Percentiles rank a stretch among this genome's conserved stretches.
These are phyloP conservation scores for Dispira simplex DNA, from an alignment of 192 early-diverging fungal genomes.

Conservation along the genomic window DNA sequence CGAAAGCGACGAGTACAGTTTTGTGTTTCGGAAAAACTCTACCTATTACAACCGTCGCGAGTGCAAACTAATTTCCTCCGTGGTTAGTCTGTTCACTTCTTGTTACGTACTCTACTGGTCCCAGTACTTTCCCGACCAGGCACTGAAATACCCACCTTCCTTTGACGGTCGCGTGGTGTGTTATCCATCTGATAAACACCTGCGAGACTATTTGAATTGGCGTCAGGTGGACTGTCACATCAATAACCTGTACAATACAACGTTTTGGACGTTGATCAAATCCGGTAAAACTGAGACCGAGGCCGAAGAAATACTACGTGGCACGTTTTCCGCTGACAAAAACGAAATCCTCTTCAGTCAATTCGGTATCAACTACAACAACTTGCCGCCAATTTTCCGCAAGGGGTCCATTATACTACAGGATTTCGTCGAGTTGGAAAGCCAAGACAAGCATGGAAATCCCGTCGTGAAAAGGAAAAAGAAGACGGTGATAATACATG, in stretches of 20 bases:
- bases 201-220: constrained; percentile 92
- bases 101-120: constrained; percentile 75
- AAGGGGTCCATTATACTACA: constrained; percentile 76
- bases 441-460: constrained; percentile 4
- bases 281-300: constrained; percentile 50
- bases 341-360: constrained; percentile 79
- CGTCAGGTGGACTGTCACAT: constrained; percentile 92
- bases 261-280: constrained; percentile 80
- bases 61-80: constrained; percentile 65
- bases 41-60: constrained; percentile 59
- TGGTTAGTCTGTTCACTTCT: constrained; percentile 79
- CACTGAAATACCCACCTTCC: constrained; percentile 60
- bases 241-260: constrained; percentile 93
- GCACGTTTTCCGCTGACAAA: constrained; percentile 75
- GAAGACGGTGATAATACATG: constrained; percentile 40
- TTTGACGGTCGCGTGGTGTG: constrained; percentile 84
- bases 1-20: constrained; percentile 88
- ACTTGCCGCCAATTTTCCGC: constrained; percentile 60
- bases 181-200: constrained; percentile 66
- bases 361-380: constrained; percentile 83
- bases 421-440: constrained; percentile 18
- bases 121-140: constrained; percentile 44
- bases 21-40: constrained; percentile 46
- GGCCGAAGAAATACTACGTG: constrained; percentile 65
- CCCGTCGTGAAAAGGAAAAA: constrained; percentile 23